Percentiles rank a stretch among this genome's conserved stretches.
These are phyloP conservation scores for Allomyces arbusculus DNA, from an alignment of 192 early-diverging fungal genomes.

Conservation along the genomic window DNA sequence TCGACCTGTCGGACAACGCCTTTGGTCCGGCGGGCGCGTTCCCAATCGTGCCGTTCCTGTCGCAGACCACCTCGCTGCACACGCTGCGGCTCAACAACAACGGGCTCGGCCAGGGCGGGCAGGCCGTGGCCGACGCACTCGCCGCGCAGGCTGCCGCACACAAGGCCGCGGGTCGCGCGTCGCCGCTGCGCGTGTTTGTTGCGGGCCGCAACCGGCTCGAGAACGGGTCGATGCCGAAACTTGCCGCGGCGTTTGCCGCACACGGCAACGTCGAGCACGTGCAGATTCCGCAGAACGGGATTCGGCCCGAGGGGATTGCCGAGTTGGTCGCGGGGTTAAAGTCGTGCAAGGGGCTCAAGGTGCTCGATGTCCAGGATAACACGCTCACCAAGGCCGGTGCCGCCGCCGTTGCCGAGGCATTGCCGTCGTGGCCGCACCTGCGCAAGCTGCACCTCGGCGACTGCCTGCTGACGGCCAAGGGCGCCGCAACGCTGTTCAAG, in stretches of 20 bases:
- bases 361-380: constrained; percentile 89
- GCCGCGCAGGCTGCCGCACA: constrained; percentile 51
- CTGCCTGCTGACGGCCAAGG: constrained; percentile 59
- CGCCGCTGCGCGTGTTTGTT: constrained; percentile 58
- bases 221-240: constrained; percentile 47
- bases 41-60: constrained; percentile 66
- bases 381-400: constrained; percentile 76
- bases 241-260: constrained; percentile 66
- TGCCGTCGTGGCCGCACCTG: constrained; percentile 59
- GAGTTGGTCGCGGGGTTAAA: constrained; percentile 42
- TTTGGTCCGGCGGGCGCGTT: constrained; percentile 88
- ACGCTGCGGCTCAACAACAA: constrained; percentile 90
- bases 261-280: constrained; percentile 55
- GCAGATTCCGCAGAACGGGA: constrained; percentile 92
- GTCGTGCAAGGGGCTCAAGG: constrained; percentile 39
- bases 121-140: constrained; percentile 64
- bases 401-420: constrained; percentile 47
- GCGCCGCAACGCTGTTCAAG: constrained; percentile 40
- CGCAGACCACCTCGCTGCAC: constrained; percentile 57
- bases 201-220: constrained; percentile 89
- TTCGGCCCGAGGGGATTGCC: constrained; percentile 82
- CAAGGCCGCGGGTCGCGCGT: constrained; percentile 31
- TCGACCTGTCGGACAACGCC: constrained; percentile 86
- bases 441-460: constrained; percentile 71
- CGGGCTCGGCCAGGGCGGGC: constrained; percentile 81